A percentile compares a stretch with the other conserved stretches of the same genome.
phyloP scores from a whole-genome alignment of 1,284 basidiomycete species.

The Leccinum angustisporum region DNA sequence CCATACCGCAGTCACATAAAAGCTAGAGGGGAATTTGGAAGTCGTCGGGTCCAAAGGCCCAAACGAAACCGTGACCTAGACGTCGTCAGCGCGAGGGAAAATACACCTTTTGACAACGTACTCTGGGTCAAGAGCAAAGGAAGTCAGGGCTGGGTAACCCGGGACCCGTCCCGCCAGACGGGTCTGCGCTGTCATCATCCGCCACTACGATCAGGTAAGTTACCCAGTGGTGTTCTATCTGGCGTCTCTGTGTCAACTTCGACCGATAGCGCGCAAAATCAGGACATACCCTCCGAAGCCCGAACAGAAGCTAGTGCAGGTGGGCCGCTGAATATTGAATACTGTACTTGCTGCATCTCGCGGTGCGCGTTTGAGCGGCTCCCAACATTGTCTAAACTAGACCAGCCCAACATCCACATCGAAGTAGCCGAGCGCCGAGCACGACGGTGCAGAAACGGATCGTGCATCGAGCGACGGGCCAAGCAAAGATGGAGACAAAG shows the following conservation, averaged over 20 bases:
- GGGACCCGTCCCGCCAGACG: neutral
- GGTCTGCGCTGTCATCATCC: neutral
- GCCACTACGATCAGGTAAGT: neutral
- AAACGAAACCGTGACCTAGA: neutral
- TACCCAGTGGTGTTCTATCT: neutral
- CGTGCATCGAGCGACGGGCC: neutral
- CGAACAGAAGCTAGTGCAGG: fast-evolving
- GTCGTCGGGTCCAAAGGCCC: too few relatives aligned
- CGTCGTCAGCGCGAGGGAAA: neutral
- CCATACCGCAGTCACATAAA: too few relatives aligned
- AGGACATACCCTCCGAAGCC: neutral
- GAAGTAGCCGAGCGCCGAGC: neutral
- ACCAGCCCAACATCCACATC: neutral
- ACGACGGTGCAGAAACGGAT: neutral
- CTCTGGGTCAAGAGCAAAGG: neutral
- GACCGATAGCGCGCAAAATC: neutral
- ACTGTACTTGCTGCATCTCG: neutral
- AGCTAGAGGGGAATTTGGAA: too few relatives aligned
- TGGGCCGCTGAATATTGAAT: neutral
- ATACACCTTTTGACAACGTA: neutral
- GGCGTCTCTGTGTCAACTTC: neutral
- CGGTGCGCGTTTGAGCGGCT: neutral
- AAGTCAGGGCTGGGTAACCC: neutral
- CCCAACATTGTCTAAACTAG: too few relatives aligned
- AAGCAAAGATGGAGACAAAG: neutral